A percentile compares a stretch with the other conserved stretches of the same genome.
phyloP scores from a whole-genome alignment of 2,329 filamentous ascomycete species.

The Chrysoporthe austroafricana region DNA sequence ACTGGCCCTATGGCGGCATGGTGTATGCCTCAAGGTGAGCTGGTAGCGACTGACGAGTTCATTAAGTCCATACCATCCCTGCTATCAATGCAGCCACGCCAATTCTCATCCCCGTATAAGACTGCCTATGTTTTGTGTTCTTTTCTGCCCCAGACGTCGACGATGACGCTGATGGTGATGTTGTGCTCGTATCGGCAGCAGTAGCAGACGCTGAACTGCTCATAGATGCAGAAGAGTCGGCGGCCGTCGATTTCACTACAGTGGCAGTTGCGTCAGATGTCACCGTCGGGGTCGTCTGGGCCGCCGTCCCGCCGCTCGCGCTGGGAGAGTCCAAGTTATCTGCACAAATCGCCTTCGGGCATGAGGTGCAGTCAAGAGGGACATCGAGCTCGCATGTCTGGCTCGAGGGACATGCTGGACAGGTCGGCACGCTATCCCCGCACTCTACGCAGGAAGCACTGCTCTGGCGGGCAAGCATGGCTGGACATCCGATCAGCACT shows the following conservation, averaged over 20 bases:
- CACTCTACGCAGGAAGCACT: not conserved
- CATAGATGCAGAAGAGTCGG: not conserved
- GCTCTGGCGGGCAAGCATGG: not conserved
- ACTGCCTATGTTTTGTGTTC: not conserved
- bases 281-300: not conserved
- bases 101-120: too few species aligned
- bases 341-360: not conserved
- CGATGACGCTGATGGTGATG: not conserved
- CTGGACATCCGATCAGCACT: not conserved
- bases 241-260: not conserved
- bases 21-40: not conserved
- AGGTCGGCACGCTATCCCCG: not conserved
- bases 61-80: not conserved
- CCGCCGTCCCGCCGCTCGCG: not conserved
- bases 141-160: not conserved
- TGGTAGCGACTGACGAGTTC: not conserved
- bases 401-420: not conserved
- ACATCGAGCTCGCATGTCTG: not conserved
- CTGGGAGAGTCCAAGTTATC: not conserved
- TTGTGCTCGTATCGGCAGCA: not conserved
- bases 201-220: not conserved
- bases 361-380: not conserved
- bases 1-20: not conserved
- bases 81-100: not conserved
- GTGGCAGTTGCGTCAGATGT: not conserved